Evolutionary conservation across 169 alveolate genomes (phyloP).

Genomic region (Plasmodium adleri): DNA sequence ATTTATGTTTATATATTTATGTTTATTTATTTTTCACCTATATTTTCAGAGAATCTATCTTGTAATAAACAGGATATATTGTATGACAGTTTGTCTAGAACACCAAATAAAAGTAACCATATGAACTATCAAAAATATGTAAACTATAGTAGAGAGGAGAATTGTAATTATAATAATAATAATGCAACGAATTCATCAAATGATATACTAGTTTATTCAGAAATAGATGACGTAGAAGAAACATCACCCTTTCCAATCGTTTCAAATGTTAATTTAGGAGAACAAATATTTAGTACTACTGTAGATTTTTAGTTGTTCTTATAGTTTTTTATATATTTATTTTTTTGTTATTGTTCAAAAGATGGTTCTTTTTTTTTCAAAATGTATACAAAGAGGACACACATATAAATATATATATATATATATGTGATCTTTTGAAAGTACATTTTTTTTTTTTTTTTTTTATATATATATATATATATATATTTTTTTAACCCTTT

Average conservation of each 20-base stretch:
- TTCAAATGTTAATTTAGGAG: conserved; percentile 62
- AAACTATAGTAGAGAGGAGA: conserved; percentile 2
- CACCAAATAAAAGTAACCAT: not conserved
- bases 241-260: conserved; percentile 61
- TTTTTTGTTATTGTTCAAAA: not conserved
- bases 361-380: not conserved
- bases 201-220: conserved; percentile 39
- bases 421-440: not conserved
- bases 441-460: not conserved
- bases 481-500: too few relatives aligned
- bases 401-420: conserved; percentile 10
- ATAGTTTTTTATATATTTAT: not conserved
- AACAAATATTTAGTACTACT: conserved; percentile 68
- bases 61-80: not conserved
- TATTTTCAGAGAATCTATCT: not conserved
- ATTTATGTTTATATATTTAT: not conserved
- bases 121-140: not conserved
- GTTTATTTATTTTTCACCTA: not conserved
- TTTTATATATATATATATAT: not conserved
- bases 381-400: not conserved
- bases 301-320: conserved; percentile 40
- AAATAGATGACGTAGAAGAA: conserved; percentile 70
- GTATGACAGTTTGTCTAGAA: not conserved
- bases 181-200: conserved; percentile 9
- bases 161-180: conserved; percentile 20